Evolutionary conservation across 768 basidiomycete species (phyloP).

Genomic region (Termitomyces sp.): DNA sequence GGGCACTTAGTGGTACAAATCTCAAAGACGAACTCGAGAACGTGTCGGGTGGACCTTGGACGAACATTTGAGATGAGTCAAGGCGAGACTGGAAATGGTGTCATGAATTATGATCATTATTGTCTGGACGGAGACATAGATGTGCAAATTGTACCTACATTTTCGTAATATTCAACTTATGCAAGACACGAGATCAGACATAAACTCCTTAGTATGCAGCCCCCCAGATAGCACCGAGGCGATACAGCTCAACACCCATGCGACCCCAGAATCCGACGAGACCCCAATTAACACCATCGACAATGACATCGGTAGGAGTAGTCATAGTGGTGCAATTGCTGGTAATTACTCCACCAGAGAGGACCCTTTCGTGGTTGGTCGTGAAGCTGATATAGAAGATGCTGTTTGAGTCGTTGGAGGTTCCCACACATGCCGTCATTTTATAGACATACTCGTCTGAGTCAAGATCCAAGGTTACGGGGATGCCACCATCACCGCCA

Average conservation of each 20-base stretch:
- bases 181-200: neutral
- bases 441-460: slow-evolving; percentile 23
- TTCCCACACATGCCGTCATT: slow-evolving; percentile 25
- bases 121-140: neutral
- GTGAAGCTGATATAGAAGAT: slow-evolving; percentile 29
- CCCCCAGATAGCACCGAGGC: slow-evolving; percentile 29
- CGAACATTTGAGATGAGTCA: slow-evolving; percentile 80
- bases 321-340: slow-evolving; percentile 23
- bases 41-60: slow-evolving; percentile 74
- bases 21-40: slow-evolving; percentile 86
- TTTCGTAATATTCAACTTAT: neutral
- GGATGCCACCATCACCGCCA: slow-evolving; percentile 32
- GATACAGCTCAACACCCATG: slow-evolving; percentile 28
- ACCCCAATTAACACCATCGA: slow-evolving; percentile 25
- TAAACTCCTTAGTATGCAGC: slow-evolving; percentile 20
- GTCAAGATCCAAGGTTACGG: slow-evolving; percentile 24
- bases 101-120: neutral
- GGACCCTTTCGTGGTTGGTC: slow-evolving; percentile 27
- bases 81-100: slow-evolving; percentile 36
- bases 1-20: slow-evolving; percentile 86
- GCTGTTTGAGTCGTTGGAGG: slow-evolving; percentile 24
- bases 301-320: slow-evolving; percentile 27
- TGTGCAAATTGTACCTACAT: neutral
- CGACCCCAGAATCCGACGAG: slow-evolving; percentile 32
- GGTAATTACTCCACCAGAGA: slow-evolving; percentile 27